These are phyloP conservation scores for Drechslerella stenobrocha DNA, from an alignment of 2,329 filamentous ascomycete genomes.

Conservation along the genomic window DNA sequence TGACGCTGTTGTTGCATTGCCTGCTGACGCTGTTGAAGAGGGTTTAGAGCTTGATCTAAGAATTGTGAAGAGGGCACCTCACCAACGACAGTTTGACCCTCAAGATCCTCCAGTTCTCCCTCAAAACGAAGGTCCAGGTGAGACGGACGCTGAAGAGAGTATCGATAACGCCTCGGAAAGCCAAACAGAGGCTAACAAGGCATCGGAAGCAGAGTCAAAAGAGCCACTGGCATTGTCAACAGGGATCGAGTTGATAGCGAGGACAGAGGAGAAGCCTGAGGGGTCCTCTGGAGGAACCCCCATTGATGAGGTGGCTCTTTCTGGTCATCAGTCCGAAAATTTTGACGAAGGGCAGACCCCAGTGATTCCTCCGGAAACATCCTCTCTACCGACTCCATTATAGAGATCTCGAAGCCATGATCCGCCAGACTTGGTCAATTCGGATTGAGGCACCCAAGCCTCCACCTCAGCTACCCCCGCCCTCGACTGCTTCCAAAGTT, in stretches of 20 bases:
- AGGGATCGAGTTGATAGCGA: neutral
- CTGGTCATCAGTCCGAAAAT: no score
- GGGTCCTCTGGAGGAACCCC: neutral
- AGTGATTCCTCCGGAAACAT: no score
- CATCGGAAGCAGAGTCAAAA: neutral
- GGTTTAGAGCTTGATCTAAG: conserved; percentile 32
- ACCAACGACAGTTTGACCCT: conserved; percentile 27
- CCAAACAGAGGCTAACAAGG: no score
- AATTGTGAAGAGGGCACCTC: conserved; percentile 23
- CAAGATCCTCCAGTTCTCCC: conserved; percentile 5
- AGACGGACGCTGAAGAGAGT: neutral
- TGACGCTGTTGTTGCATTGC: conserved; percentile 34
- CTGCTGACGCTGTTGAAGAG: conserved; percentile 26
- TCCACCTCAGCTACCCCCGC: conserved; percentile 16
- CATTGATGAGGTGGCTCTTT: no score
- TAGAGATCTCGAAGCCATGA: conserved; percentile 26
- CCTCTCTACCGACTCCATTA: no score
- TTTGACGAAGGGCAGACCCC: no score
- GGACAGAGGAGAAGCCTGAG: conserved; percentile 2
- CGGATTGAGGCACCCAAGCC: conserved; percentile 42
- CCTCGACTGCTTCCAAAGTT: conserved; percentile 23
- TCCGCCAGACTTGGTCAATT: conserved; percentile 43
- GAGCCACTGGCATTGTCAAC: neutral
- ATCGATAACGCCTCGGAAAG: neutral
- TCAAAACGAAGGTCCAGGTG: conserved; percentile 3